Conservation (phyloP, 768 basidiomycete species). For the Lentinula guzmanii region DNA sequence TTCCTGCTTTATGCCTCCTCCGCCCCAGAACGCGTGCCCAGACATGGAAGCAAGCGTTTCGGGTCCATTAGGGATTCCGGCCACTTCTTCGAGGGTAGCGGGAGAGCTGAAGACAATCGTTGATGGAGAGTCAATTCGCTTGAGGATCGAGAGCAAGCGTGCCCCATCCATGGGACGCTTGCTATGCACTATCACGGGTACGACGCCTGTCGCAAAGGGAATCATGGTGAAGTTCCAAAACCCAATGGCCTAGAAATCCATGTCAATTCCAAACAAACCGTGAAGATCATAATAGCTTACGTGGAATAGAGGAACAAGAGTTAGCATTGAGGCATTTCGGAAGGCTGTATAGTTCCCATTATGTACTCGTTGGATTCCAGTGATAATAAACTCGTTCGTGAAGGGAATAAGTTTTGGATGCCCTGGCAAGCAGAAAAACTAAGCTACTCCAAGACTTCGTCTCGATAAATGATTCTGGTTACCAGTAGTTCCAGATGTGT, state of each 20-base stretch:
- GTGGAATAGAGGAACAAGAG: background rate
- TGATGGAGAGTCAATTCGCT: background rate
- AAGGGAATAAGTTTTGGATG: background rate
- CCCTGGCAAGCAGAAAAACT: background rate
- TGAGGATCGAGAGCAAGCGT: background rate
- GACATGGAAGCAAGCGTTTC: background rate
- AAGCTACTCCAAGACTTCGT: background rate
- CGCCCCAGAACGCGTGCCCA: background rate
- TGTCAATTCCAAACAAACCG: background rate
- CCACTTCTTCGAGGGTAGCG: background rate
- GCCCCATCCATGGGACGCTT: background rate
- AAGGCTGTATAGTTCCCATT: background rate
- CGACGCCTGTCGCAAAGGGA: background rate
- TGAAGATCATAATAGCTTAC: background rate
- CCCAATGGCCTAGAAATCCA: background rate
- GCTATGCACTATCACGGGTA: background rate
- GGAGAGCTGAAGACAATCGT: background rate
- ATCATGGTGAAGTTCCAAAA: background rate
- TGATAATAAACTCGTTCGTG: background rate
- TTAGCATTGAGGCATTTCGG: background rate
- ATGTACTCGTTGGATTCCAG: background rate
- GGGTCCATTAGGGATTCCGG: background rate
- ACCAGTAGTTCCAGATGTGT: background rate
- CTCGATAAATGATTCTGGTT: background rate
- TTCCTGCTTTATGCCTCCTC: background rate